Evolutionary conservation across 257 asterid species (phyloP), one percentile per base, ranked within the genome.

Genomic region (Perilla frutescens): DNA sequence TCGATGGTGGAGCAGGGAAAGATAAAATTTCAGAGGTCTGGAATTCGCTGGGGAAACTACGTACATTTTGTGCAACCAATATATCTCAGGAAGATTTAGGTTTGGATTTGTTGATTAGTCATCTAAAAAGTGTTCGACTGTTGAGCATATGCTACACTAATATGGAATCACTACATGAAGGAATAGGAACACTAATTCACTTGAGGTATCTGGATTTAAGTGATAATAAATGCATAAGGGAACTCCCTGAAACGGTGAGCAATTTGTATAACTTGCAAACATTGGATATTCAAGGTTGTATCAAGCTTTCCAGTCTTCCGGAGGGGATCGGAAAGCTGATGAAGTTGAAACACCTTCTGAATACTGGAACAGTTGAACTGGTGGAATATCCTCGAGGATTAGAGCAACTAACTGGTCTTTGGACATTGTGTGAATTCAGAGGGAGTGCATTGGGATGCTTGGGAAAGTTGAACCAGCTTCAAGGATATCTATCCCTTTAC

Each of bases 201-300:
- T 54, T 57, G 41, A 57, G 62, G 62, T 57, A 57, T 31, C 62
- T 57, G 2, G 41, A 57, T 2, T 2, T 57, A 41, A 57, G 62
- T 6, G 7, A 15, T 8, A 57, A 57, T 57, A 41, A 14, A n/a
- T n/a, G n/a, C 8, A 57, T 57, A 4, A 8, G 8, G 7, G 14
- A 29, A 10, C 62, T 57, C 41, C 41, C 62, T 3, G 41, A 57
- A 29, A 10, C 41, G 7, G 40, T 57, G 40, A 29, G 14, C 12
- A 37, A 57, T 29, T 12, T 57, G 39, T 31, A 32, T 32, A 57
- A 57, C 41, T 57, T 57, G 62, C 62, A 57, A 57, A 57, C 62
- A 3, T 57, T 57, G 62, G 62, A 3, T 13, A 36, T 57, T 8
- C n/a, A 32, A 57, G 29, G 6, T 1, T 57, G 62, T 32, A 1